Base-by-base conservation (phyloP, 2,329 filamentous ascomycete species). In the Saccharata proteae region DNA sequence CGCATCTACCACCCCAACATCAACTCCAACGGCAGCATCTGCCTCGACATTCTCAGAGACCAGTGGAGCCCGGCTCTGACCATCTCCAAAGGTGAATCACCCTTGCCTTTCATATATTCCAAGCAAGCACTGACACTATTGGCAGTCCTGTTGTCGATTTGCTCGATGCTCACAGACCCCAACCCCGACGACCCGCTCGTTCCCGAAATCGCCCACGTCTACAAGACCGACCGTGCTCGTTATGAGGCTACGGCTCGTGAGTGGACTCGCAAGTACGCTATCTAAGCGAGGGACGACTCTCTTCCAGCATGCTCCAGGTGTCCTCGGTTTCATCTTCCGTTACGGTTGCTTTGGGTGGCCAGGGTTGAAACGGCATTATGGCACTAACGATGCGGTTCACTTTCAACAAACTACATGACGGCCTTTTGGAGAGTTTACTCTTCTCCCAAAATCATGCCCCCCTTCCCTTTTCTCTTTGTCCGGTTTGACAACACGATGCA, bases 1-100 rank as follows among this genome's bases (percentile, higher is more conserved):
- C 81, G 88, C 57, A 96, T 98, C 69, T 98, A 98, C 62, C 90
- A 98, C 68, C 90, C 90, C 52, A 98, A 98, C 68, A 98, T 98
- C 84, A 98, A 98, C 77, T 93, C 84, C 47, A 96, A 96, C 62
- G 90, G 90, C 62, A 94, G 86, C 64, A 98, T 98, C 64, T 98
- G 90, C 62, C 67, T 98, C 59, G 90, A 98, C 56, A 98, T 98
- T 55, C 70, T 98, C 55, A 78, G 90, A 68, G 90, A 98, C 62
- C 90, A 98, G 68, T 98, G 90, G 90, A 94, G 86, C 61, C 90
- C 90, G 24, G 90, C 90, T 44, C 70, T 98, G 62, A 98, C 90
- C 46, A 96, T 98, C 52, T 93, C 84, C 40, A 98, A 98, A 77
- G 90, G 90, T 93, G 65, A 36, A 63, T 38, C 27, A 10, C 4